Base-by-base conservation (phyloP, 2,329 filamentous ascomycete species). In the Sporothrix dimorphospora region DNA sequence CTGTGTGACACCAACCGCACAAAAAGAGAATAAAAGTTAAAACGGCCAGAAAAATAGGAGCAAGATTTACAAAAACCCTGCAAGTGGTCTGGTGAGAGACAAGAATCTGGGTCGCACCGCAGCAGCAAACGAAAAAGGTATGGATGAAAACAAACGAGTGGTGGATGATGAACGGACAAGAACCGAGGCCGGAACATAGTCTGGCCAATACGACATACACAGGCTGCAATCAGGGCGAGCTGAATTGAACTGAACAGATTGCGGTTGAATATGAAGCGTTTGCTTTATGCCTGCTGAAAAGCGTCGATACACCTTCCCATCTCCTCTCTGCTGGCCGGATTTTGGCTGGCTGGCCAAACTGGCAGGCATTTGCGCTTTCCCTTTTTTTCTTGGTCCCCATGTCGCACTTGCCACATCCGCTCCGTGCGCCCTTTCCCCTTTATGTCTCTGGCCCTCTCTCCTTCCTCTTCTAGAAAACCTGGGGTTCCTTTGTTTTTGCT, bases 361-460 rank as follows among this genome's bases (percentile, higher is more conserved):
- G 63, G 63, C 63, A 66, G 63, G 24, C 21, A 66, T 34, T 34
- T 49, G 55, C 57, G 14, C 38, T 53, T 68, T 67, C 49, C 24
- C 55, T 61, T 68, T 14, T 40, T 65, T 16, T 45, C 12, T 24
- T 65, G 55, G 55, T 19, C 27, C 59, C n/a, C 59, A 65, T 27
- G 59, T 65, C 59, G 11, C 38, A 65, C 59, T 65, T 65, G 59
- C 59, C 38, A 42, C 59, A 65, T 27, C 59, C 59, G 38, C 49
- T 45, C 38, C 8, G 49, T 49, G 8, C 38, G 19, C 19, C 24
- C 53, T 49, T 61, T 70, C 40, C 12, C 42, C 65, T 24, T 34
- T 14, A 45, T 9, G 8, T n/a, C 16, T 7, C 47, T n/a, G 47
- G 8, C 47, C 19, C 47, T 68, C 30, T 53, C 14, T 42, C 55